Evolutionary conservation across 345 rosid species (phyloP), one percentile per base, ranked within the genome.

Genomic region (Salix suchowensis): DNA sequence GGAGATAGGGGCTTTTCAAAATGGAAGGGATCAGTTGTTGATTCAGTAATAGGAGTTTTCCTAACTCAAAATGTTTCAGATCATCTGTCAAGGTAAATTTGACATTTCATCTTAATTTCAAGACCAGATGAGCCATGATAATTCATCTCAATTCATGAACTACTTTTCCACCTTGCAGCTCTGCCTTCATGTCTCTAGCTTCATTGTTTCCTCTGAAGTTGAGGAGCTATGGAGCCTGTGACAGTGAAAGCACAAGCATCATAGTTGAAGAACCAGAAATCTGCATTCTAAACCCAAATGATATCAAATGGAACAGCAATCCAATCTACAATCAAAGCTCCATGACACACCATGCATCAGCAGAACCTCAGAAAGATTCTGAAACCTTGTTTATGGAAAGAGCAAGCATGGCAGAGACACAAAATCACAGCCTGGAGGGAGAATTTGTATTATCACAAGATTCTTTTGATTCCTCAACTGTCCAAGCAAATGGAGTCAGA

Each of bases 1-100:
- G 98, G 98, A 70, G 98, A 95, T 79, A 88, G 98, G 72, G 91
- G 94, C 65, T 95, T 95, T 89, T 91, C 98, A n/a, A 87, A 85
- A 80, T 95, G 98, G 98, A 95, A 95, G 81, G 98, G 98, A 72
- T 95, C 98, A 4, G 97, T 95, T 78, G 98, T 95, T 76, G 98
- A 95, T 83, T 95, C 98, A 0, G 98, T 95, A 52, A 86, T 95
- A 65, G 98, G 98, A 78, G 98, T 95, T 50, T 95, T 93, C 86
- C 91, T 95, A 34, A 95, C 98, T 44, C 98, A 95, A 71, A 95
- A 95, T 78, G 98, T 95, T 73, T 86, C 98, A 39, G 98, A 95
- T 82, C 97, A 93, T 76, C 97, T 95, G 54, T 95, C 98, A 77
- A 95, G 98, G 98, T 95, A 87, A 80, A 65, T 62, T 32, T 52